Evolutionary conservation across 805 yeast genomes (phyloP).

Genomic region (Barnettozyma siamensis): DNA sequence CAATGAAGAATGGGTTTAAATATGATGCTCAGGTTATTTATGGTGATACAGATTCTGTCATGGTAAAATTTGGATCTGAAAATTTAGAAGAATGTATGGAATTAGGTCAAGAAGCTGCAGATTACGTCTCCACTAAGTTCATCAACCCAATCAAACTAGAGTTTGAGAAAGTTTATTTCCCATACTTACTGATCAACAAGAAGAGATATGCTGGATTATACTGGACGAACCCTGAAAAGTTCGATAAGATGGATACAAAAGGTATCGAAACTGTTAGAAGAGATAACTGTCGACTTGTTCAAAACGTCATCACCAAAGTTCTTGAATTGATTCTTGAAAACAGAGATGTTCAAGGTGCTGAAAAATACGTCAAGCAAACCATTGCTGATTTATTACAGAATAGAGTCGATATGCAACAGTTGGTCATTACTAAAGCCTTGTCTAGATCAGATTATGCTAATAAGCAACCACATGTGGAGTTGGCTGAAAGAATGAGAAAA

Average conservation of each 20-base stretch:
- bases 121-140: conserved; percentile 71
- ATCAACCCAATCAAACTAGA: conserved; percentile 87
- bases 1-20: conserved; percentile 75
- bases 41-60: conserved; percentile 99
- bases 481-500: conserved; percentile 92
- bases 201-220: conserved; percentile 95
- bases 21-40: conserved; percentile 87
- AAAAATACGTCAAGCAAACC: conserved; percentile 75
- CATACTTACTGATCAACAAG: conserved; percentile 88
- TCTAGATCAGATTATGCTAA: conserved; percentile 85
- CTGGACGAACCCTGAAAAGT: conserved; percentile 91
- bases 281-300: conserved; percentile 93
- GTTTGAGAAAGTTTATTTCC: conserved; percentile 94
- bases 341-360: conserved; percentile 80
- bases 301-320: conserved; percentile 89
- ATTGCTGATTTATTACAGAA: conserved; percentile 90
- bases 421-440: conserved; percentile 89
- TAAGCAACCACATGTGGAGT: conserved; percentile 95
- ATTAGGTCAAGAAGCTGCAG: conserved; percentile 93
- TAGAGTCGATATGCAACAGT: conserved; percentile 83
- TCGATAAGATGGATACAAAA: conserved; percentile 95
- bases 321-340: conserved; percentile 80
- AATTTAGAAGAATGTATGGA: conserved; percentile 84
- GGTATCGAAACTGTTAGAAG: conserved; percentile 98
- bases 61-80: conserved; percentile 90